Evolutionary conservation across 1,284 basidiomycete genomes (phyloP), one percentile per base, ranked within the genome.

Genomic region (Acaromyces ingoldii): DNA sequence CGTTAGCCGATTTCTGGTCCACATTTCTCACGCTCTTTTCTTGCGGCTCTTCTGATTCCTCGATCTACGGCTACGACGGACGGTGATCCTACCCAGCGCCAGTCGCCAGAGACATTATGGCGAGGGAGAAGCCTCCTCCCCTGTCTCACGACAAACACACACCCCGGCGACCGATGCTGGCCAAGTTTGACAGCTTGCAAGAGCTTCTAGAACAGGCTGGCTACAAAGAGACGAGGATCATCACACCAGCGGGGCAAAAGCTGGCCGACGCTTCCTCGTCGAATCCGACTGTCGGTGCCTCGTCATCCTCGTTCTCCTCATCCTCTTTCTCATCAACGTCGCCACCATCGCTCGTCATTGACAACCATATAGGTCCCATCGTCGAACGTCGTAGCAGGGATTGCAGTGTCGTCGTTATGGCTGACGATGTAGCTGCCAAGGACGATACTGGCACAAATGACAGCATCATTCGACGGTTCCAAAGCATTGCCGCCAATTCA

Each of bases 181-280:
- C n/a, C n/a, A n/a, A 53, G 24, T 71, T 72, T 48, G 69, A 70
- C 36, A 69, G 65, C 44, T 56, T 73, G 13, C 69, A 72, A 39
- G 67, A 71, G 21, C 58, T 73, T 2, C 61, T 73, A 22, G 65
- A 70, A 44, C 45, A 61, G 37, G 69, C 70, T 2, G 70, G 70
- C 10, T 73, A 73, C 62, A 67, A 70, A 41, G 70, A 73, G 50
- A 71, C 68, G n/a, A 58, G 70, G 25, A 58, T 73, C 29, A 53
- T 73, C 53, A 72, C 70, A 0, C 70, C 70, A 1, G 57, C 60
- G 19, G 53, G 53, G 11, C 46, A 54, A 24, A 45, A 45, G 26
- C 30, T n/a, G 29, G 2, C 42, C 42, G 17, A 11, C 42, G 19
- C 34, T 31, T 3, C 42, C 42, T 17, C 42, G 29, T 13, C 21